These are phyloP conservation scores for Lotmaria passim DNA, from an alignment of 208 protist species.

Conservation along the genomic window DNA sequence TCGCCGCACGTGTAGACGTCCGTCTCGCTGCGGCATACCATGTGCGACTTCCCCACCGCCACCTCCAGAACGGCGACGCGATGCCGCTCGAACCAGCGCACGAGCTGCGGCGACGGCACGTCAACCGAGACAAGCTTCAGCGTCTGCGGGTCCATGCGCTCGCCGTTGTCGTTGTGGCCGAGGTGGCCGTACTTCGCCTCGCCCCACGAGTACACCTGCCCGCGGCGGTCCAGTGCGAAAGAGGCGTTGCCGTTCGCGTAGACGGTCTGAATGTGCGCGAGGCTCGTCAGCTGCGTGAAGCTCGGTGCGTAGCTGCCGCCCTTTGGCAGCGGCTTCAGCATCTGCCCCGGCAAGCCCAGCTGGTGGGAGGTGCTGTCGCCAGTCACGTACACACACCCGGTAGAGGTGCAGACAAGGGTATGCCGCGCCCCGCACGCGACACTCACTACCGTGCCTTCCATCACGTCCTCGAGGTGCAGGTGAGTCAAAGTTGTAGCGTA, in stretches of 20 bases:
- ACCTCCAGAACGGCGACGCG: constrained; percentile 68
- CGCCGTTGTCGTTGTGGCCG: constrained; percentile 66
- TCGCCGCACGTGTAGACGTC: constrained; percentile 84
- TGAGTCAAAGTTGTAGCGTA: constrained; percentile 65
- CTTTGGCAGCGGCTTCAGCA: constrained; percentile 29
- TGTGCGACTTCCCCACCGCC: constrained; percentile 63
- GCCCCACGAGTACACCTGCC: constrained; percentile 78
- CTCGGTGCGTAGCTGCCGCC: constrained; percentile 28
- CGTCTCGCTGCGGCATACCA: constrained; percentile 59
- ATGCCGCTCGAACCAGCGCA: constrained; percentile 79
- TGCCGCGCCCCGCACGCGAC: constrained; percentile 72
- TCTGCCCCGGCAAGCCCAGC: constrained; percentile 52
- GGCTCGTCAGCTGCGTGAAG: constrained; percentile 56
- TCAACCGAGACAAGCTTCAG: constrained; percentile 60
- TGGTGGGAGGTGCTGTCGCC: constrained; percentile 81
- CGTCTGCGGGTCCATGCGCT: constrained; percentile 61
- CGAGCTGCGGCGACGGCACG: constrained; percentile 46
- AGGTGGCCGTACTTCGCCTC: constrained; percentile 78
- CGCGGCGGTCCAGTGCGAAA: constrained; percentile 66
- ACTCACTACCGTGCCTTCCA: constrained; percentile 47
- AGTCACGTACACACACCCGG: constrained; percentile 68
- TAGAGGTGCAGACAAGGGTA: constrained; percentile 61
- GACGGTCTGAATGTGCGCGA: constrained; percentile 63
- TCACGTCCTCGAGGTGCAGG: constrained; percentile 57
- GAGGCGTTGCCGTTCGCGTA: constrained; percentile 64